These are phyloP conservation scores for Pseudozyma tsukubaensis DNA, from an alignment of 1,284 basidiomycete species.

Conservation along the genomic window DNA sequence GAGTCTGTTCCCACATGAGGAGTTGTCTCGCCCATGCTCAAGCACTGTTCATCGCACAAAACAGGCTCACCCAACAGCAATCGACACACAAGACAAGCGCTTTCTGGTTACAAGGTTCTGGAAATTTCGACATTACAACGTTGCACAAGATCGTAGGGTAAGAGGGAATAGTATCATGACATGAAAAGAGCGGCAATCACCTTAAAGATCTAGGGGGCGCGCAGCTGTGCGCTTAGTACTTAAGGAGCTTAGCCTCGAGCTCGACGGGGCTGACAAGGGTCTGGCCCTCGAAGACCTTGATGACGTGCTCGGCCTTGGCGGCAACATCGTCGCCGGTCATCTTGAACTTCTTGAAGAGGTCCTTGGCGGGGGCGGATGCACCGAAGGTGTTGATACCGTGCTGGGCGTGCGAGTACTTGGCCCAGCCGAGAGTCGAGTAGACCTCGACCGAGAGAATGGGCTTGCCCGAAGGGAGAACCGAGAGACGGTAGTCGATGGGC, in stretches of 20 bases:
- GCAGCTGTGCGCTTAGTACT: constrained; percentile 28
- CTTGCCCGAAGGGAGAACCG: constrained; percentile 86
- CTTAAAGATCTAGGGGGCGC: constrained; percentile 13
- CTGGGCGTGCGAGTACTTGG: constrained; percentile 66
- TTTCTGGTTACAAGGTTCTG: constrained; percentile 7
- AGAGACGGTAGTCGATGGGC: constrained; percentile 80
- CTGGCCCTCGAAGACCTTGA: constrained; percentile 86
- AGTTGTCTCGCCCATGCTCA: too few species aligned
- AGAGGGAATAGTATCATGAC: constrained; percentile 6
- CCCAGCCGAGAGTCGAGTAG: constrained; percentile 70
- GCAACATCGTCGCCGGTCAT: constrained; percentile 76
- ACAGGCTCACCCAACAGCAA: not conserved
- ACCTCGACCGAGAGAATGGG: constrained; percentile 92
- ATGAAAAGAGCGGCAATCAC: constrained; percentile 9
- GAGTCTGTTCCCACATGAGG: too few species aligned
- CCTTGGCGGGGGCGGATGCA: constrained; percentile 86
- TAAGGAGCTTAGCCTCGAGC: constrained; percentile 49
- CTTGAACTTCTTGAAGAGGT: constrained; percentile 77
- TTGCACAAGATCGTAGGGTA: constrained; percentile 15
- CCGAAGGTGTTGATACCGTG: constrained; percentile 71
- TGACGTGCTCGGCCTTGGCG: constrained; percentile 82
- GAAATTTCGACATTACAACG: constrained; percentile 18
- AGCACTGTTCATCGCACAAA: not conserved
- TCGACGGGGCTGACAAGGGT: constrained; percentile 80
- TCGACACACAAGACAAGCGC: not conserved